Conservation (phyloP, 2,329 filamentous ascomycete species). For the Fusarium sp. region DNA sequence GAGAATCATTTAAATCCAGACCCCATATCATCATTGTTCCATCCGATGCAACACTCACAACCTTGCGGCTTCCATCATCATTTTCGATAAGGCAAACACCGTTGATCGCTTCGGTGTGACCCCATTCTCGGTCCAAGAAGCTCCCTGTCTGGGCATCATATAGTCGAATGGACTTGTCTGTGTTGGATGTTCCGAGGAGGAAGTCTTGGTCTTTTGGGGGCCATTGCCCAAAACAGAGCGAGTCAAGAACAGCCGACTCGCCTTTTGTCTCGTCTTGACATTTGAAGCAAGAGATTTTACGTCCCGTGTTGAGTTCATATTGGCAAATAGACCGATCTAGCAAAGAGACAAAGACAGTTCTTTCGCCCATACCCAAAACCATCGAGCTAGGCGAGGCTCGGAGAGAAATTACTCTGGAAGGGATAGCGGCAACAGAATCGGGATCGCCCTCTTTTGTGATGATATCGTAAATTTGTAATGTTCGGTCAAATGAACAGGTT, state of each 20-base stretch:
- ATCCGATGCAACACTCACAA: conserved; percentile 81
- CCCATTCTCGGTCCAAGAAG: conserved; percentile 90
- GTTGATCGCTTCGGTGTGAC: conserved; percentile 93
- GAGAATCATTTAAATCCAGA: conserved; percentile 60
- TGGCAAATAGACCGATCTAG: conserved; percentile 69
- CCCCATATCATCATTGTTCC: conserved; percentile 86
- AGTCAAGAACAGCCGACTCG: conserved; percentile 86
- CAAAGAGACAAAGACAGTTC: conserved; percentile 67
- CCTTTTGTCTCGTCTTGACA: conserved; percentile 81
- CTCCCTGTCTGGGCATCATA: conserved; percentile 82
- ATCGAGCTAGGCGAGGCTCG: conserved; percentile 91
- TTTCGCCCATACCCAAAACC: conserved; percentile 71
- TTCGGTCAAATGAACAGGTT: conserved; percentile 89
- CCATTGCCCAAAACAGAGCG: conserved; percentile 72
- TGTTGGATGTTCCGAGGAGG: conserved; percentile 89
- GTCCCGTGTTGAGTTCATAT: conserved; percentile 73
- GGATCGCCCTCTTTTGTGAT: conserved; percentile 73
- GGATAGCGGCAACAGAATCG: conserved; percentile 78
- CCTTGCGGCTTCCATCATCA: conserved; percentile 62
- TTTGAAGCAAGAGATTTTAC: conserved; percentile 78
- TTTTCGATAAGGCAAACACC: conserved; percentile 78
- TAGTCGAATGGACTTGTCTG: conserved; percentile 92
- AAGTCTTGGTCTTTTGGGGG: conserved; percentile 68
- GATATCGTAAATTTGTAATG: conserved; percentile 82
- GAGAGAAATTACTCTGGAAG: conserved; percentile 79